These are phyloP conservation scores for Nannochloris sp. DNA, from an alignment of 139 green algal species.

Conservation along the genomic window DNA sequence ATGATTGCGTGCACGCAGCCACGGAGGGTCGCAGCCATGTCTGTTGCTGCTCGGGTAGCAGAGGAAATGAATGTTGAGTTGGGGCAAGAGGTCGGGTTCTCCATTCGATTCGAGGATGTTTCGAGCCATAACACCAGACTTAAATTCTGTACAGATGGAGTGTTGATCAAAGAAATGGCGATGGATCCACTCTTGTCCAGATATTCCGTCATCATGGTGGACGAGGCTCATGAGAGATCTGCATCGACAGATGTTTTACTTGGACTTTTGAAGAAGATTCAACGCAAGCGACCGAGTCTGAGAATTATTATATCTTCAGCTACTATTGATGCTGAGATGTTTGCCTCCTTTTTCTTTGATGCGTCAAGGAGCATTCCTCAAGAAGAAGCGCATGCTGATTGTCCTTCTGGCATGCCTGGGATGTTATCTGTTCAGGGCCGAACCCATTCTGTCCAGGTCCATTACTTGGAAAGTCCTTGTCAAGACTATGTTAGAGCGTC, in stretches of 20 bases:
- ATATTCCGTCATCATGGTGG: constrained; percentile 82
- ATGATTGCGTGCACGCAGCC: constrained; percentile 71
- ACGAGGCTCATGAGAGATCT: constrained; percentile 86
- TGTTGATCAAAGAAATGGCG: constrained; percentile 85
- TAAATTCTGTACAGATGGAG: constrained; percentile 84
- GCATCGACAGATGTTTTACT: constrained; percentile 81
- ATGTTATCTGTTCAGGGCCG: constrained; percentile 66
- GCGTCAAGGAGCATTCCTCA: constrained; percentile 50
- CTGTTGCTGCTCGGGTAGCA: constrained; percentile 72
- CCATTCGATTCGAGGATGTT: constrained; percentile 93
- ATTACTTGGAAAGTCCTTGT: constrained; percentile 63
- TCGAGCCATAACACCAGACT: constrained; percentile 60
- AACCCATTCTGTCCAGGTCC: constrained; percentile 65
- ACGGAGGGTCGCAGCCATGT: constrained; percentile 66
- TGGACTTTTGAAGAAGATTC: constrained; percentile 86
- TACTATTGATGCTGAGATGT: constrained; percentile 72
- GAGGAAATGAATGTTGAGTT: constrained; percentile 66
- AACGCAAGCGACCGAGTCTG: constrained; percentile 65
- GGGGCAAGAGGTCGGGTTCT: constrained; percentile 55
- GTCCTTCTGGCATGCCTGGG: constrained; percentile 70
- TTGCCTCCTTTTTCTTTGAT: constrained; percentile 67
- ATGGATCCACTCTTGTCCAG: constrained; percentile 68
- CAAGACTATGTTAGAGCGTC: constrained; percentile 63
- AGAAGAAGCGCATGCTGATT: constrained; percentile 46
- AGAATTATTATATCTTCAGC: constrained; percentile 79